Evolutionary conservation across 768 basidiomycete genomes (phyloP), one percentile per base, ranked within the genome.

Genomic region (Rhizopogon vinicolor): DNA sequence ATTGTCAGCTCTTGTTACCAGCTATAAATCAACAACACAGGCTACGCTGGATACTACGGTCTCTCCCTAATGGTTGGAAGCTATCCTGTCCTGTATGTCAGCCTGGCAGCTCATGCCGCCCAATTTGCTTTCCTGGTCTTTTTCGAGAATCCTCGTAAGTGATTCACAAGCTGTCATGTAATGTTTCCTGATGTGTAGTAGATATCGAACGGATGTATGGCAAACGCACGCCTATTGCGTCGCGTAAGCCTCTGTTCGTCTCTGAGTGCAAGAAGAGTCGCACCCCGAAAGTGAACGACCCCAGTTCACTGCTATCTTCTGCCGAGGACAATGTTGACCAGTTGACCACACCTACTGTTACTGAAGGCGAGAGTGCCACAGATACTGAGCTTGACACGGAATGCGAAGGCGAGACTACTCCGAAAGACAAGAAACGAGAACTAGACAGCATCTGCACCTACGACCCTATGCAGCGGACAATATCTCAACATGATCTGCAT

Each of bases 1-100:
- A 3, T 5, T 7, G 1, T 37, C 3, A 39, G 33, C 14, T 19
- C 31, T 33, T 42, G 10, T 40, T 8, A 40, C 41, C n/a, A 18
- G 12, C 37, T 3, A 3, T 41, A 9, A 53, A 16, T 49, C 19
- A 10, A 49, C 9, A 14, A 49, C 8, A 25, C 14, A 91, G 90
- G 90, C n/a, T 93, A 93, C 62, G 91, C 93, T n/a, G 93, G 95
- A 7, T 96, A 97, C 67, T 99, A 98, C 65, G 97, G 97, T 22
- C 79, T 98, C 19, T 96, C 93, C 2, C 82, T 99, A 60, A 88
- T 95, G 54, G 81, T 85, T 25, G 93, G 92, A 16, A 92, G 89
- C 69, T 93, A 95, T 62, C 79, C 87, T 0, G 94, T 98, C 9
- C 75, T 99, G 12, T 98, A 98, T 64, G 91, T 87, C 58, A 94